A percentile compares a stretch with the other conserved stretches of the same genome.
Evolutionary conservation across 257 asterid genomes (phyloP).

Genomic region (Solanum chiquidenum): DNA sequence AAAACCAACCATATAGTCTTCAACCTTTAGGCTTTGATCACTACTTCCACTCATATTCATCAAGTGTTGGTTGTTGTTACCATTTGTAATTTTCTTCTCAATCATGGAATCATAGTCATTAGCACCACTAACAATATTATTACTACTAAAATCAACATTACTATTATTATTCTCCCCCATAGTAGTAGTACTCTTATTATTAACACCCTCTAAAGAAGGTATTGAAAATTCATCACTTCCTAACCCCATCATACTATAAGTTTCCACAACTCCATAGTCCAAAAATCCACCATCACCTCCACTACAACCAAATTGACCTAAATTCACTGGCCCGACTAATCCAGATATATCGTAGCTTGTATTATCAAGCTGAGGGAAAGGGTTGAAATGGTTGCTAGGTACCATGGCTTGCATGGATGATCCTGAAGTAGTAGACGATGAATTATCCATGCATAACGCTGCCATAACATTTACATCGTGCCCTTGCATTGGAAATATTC

Average conservation of each 20-base stretch:
- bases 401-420: constrained; percentile 34
- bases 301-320: constrained; percentile 4
- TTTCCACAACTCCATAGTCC: constrained; percentile 38
- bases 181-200: constrained; percentile 5
- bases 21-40: constrained; percentile 28
- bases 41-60: background rate
- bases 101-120: constrained; percentile 12
- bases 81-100: constrained; percentile 14
- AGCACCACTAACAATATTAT: constrained; percentile 21
- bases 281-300: constrained; percentile 8
- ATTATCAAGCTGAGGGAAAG: constrained; percentile 18
- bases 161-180: constrained; percentile 18
- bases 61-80: constrained; percentile 4
- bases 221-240: constrained; percentile 49
- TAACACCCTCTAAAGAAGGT: constrained; percentile 42
- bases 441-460: constrained; percentile 33
- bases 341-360: background rate
- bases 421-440: constrained; percentile 41
- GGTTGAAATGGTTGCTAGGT: constrained; percentile 34
- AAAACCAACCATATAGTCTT: constrained; percentile 44
- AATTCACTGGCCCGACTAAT: background rate
- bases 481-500: constrained; percentile 56
- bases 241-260: constrained; percentile 33
- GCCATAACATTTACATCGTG: constrained; percentile 26
- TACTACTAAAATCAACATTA: constrained; percentile 10